Conservation (phyloP, 1,139 yeast species). For the Hansenula sp. region DNA sequence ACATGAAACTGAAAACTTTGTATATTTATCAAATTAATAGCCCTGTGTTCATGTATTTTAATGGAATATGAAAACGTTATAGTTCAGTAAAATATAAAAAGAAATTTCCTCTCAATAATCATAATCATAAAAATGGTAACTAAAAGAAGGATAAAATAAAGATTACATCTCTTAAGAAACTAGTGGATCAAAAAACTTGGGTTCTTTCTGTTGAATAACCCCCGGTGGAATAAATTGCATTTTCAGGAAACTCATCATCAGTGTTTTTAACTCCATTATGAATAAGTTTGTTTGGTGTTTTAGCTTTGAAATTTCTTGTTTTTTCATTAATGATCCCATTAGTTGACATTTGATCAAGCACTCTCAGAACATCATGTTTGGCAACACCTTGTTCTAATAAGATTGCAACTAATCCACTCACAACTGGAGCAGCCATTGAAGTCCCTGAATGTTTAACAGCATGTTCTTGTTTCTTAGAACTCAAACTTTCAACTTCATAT, state of each 20-base stretch:
- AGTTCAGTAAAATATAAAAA: no score
- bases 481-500: conserved; percentile 42
- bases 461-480: conserved; percentile 12
- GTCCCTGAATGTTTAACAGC: conserved; percentile 59
- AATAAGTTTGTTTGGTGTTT: not conserved
- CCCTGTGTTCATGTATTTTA: no score
- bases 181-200: not conserved
- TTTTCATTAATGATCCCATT: not conserved
- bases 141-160: not conserved
- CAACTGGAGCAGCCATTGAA: conserved; percentile 79
- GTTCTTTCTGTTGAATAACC: not conserved
- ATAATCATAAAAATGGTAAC: no score
- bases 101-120: no score
- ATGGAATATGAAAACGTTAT: no score
- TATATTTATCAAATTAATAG: no score
- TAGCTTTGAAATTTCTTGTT: not conserved
- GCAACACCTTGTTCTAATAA: conserved; percentile 54
- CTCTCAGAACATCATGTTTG: conserved; percentile 35
- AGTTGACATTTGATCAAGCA: conserved; percentile 33
- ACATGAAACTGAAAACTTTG: no score
- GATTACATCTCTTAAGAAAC: not conserved
- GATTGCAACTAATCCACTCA: conserved; percentile 67
- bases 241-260: not conserved
- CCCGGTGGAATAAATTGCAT: not conserved
- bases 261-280: not conserved